A percentile compares a stretch with the other conserved stretches of the same genome.
Evolutionary conservation across 2,329 filamentous ascomycete species (phyloP).

Genomic region (Monosporascus sp.): DNA sequence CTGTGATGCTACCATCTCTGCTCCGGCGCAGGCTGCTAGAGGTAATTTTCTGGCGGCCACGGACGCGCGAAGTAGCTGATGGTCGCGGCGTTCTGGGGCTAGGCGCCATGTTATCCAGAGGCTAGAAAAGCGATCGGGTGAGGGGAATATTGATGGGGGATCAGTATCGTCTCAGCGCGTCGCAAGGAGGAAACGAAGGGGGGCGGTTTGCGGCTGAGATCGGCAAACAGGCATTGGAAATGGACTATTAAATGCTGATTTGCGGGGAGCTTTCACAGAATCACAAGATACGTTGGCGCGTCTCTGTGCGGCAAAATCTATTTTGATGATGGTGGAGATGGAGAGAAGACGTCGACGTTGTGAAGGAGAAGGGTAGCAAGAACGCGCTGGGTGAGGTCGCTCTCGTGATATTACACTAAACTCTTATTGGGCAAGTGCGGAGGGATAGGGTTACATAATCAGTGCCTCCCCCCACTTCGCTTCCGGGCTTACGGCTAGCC

Average conservation of each 20-base stretch:
- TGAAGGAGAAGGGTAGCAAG: slow-evolving; percentile 14
- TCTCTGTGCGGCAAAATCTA: background rate
- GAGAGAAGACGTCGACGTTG: slow-evolving; percentile 2
- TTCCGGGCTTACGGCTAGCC: background rate
- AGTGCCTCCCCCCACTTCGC: background rate
- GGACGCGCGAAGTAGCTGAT: slow-evolving; percentile 18
- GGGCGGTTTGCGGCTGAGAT: slow-evolving; percentile 19
- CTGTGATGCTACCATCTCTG: slow-evolving; percentile 30
- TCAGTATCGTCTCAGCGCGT: slow-evolving; percentile 27
- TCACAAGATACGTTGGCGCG: background rate
- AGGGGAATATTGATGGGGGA: slow-evolving; percentile 11
- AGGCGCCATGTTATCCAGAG: slow-evolving; percentile 22
- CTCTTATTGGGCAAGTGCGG: slow-evolving; percentile 15
- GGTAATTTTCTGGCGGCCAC: slow-evolving; percentile 18
- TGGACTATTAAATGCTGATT: slow-evolving; percentile 1
- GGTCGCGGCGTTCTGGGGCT: slow-evolving; percentile 27
- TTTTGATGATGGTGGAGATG: background rate
- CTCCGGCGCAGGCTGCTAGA: slow-evolving; percentile 23
- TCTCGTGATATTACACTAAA: slow-evolving; percentile 16
- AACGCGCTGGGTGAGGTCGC: slow-evolving; percentile 19
- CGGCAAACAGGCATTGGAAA: slow-evolving; percentile 29
- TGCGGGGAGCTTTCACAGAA: background rate
- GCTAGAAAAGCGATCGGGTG: slow-evolving; percentile 3
- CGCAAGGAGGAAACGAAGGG: slow-evolving; percentile 27
- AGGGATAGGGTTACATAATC: slow-evolving; percentile 16